phyloP scores from a whole-genome alignment of 441 rosid species.

The Euphorbia schlechtendalii region DNA sequence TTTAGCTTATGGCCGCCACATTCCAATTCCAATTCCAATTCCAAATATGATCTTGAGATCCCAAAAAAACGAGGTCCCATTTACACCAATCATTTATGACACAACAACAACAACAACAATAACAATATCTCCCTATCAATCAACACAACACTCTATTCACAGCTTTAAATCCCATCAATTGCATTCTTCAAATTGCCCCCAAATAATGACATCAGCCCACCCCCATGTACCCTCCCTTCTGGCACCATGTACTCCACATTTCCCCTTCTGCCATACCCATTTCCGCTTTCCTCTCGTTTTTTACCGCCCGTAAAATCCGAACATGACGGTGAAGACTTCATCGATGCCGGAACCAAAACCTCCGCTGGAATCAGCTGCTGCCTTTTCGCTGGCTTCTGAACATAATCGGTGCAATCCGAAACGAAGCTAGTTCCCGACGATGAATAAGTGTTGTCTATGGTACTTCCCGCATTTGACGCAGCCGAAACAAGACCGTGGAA shows the following conservation, averaged over 20 bases:
- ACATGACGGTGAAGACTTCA: slow-evolving; percentile 56
- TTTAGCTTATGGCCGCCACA: slow-evolving; percentile 4
- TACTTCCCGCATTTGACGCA: slow-evolving; percentile 39
- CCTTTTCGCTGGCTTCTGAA: slow-evolving; percentile 41
- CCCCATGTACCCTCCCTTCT: slow-evolving; percentile 97
- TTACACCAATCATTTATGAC: not conserved
- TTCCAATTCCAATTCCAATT: not conserved
- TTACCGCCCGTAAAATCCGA: slow-evolving; percentile 26
- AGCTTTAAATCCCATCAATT: slow-evolving; percentile 41
- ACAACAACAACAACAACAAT: slow-evolving; percentile 6
- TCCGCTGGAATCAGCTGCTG: slow-evolving; percentile 69
- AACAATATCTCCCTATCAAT: not conserved
- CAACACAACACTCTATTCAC: slow-evolving; percentile 10
- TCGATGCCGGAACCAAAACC: slow-evolving; percentile 81
- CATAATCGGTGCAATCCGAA: slow-evolving; percentile 57
- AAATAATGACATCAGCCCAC: slow-evolving; percentile 83
- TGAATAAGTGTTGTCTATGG: slow-evolving; percentile 46
- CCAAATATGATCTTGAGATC: too few relatives aligned
- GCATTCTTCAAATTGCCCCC: slow-evolving; percentile 58
- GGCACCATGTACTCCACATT: slow-evolving; percentile 55
- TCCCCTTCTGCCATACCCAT: slow-evolving; percentile 21
- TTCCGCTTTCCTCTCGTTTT: slow-evolving; percentile 37
- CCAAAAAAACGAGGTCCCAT: not conserved
- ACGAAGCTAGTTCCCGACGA: slow-evolving; percentile 53
- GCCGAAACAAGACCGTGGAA: slow-evolving; percentile 77